Evolutionary conservation across 805 yeast genomes (phyloP), one percentile per base, ranked within the genome.

Genomic region (Starmerella vitae): DNA sequence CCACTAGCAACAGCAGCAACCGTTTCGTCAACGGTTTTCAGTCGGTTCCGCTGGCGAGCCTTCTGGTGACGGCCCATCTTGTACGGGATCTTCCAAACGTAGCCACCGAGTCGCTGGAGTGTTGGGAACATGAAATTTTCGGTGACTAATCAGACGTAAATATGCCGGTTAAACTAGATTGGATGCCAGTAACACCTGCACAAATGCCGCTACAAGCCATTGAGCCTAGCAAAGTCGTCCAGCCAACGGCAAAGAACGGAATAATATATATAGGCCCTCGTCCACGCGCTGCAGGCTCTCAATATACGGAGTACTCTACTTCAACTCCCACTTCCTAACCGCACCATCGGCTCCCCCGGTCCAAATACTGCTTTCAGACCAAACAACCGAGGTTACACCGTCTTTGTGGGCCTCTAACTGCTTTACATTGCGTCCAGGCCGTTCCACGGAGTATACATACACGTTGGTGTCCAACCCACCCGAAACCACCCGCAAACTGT

Each of bases 401-500:
- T 74, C 88, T 56, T 81, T 85, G 55, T 91, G 98, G 1, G 94
- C 83, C 52, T 79, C 79, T 46, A 78, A 62, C 29, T 62, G 59
- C 61, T 84, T 83, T 51, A 81, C 63, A 47, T 76, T 84, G 62
- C 76, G 80, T 43, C 76, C 71, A 6, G 97, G 94, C 48, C 69
- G 74, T 26, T 68, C 70, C 30, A 83, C 86, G 15, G 86, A 78
- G 59, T 85, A 91, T 13, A 91, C 64, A 47, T 75, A 76, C 33
- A 91, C 63, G 45, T 78, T 76, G 5, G 93, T 77, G 56, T 91
- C 99, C 41, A 84, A 63, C 0, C 95, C 82, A 0, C 79, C 91
- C 42, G 88, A 75, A 17, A 76, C 81, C 32, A 81, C 68, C 49
- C 70, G 75, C 49, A 77, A 74, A 41, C 81, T 77, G 49, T 79